Evolutionary conservation across 2,329 filamentous ascomycete genomes (phyloP).

Genomic region (Clarireedia sp.): DNA sequence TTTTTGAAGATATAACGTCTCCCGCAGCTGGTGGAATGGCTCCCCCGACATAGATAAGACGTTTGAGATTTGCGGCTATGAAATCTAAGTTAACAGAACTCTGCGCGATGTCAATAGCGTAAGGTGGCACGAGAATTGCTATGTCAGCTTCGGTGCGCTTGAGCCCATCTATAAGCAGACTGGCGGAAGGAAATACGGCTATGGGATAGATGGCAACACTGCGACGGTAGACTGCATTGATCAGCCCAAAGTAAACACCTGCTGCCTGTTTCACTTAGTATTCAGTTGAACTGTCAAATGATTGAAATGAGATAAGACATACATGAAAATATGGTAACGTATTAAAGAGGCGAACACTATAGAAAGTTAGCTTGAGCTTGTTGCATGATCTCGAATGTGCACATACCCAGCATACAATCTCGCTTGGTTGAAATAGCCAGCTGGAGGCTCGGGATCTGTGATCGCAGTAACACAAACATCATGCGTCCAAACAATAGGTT

Average conservation of each 20-base stretch:
- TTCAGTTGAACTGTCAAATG: neutral
- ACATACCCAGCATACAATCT: neutral
- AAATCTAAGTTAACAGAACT: neutral
- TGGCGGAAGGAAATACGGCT: neutral
- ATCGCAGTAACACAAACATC: neutral
- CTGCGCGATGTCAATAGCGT: slow-evolving; percentile 1
- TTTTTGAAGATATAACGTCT: slow-evolving; percentile 1
- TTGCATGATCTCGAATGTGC: neutral
- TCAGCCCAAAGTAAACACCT: neutral
- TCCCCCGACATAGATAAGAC: neutral
- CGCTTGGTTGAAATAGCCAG: neutral
- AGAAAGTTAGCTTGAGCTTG: neutral
- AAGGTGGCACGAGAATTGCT: slow-evolving; percentile 1
- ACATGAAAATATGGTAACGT: slow-evolving; percentile 5
- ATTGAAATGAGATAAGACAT: neutral
- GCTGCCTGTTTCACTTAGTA: neutral
- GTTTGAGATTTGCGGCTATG: neutral
- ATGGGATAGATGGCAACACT: neutral
- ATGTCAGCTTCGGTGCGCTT: slow-evolving; percentile 2
- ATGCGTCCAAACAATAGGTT: slow-evolving; percentile 1
- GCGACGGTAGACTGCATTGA: neutral
- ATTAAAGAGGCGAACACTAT: neutral
- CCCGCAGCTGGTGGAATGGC: neutral
- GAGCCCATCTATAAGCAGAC: slow-evolving; percentile 1
- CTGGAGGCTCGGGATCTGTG: neutral